Evolutionary conservation across 129 eudicot species (phyloP), one percentile per base, ranked within the genome.

Genomic region (Tanacetum coccineum): DNA sequence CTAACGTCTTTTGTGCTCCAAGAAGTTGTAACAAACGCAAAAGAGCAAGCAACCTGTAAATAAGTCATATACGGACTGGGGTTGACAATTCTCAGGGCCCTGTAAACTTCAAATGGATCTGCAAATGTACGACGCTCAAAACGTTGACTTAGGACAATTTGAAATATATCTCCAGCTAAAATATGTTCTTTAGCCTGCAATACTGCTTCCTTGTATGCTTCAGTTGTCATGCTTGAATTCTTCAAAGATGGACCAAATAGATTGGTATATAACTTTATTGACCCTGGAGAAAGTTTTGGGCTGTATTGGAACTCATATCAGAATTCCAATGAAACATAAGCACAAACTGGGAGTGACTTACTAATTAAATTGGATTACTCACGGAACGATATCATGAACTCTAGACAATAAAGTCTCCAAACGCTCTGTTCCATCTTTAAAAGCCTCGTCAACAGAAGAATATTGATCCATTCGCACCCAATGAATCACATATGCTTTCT

Each of bases 51-150:
- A n/a, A n/a, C n/a, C n/a, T 93, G 99, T 75, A 93, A 80, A 73
- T 93, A 93, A 17, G 92, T 87, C 96, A 93, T 93, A 74, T 89
- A 93, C 40, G 99, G 99, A 73, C 96, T 93, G 47, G 99, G 99
- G 77, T 93, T 93, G 72, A 93, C 99, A 49, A 93, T 89, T 82
- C 99, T 81, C 21, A 93, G 79, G 49, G 99, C 99, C 79, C 96
- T 74, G 75, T 93, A 93, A 32, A 93, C 86, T 79, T 93, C 99
- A 84, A 93, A 93, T 11, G 99, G 99, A 70, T 93, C 99, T 0
- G 99, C 96, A 82, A 93, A 93, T 62, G 99, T 93, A 30, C 92
- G 81, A 25, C 96, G 67, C 76, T 93, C 99, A 76, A 93, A 93
- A 45, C 99, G 99, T n/a, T n/a, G 73, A 96, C n/a, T 89, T 39